A percentile compares a stretch with the other conserved stretches of the same genome.
These are phyloP conservation scores for Colletotrichum lini DNA, from an alignment of 2,329 filamentous ascomycete species.

Conservation along the genomic window DNA sequence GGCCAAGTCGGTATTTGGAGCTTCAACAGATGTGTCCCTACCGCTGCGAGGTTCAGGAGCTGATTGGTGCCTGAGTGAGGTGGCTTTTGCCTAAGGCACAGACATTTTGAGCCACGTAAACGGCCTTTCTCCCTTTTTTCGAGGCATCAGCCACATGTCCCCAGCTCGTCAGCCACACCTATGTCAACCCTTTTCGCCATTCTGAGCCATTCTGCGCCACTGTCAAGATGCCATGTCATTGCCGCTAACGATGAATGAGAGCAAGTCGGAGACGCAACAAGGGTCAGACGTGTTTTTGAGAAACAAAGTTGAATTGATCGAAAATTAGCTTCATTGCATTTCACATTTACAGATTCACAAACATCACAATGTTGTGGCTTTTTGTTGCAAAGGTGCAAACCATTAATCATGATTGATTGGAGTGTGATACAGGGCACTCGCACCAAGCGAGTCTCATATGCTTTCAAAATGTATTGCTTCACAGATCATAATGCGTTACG, in stretches of 20 bases:
- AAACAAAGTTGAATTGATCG: too few relatives aligned
- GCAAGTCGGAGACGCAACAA: too few relatives aligned
- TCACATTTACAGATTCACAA: too few relatives aligned
- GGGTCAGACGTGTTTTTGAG: too few relatives aligned
- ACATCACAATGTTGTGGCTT: too few relatives aligned
- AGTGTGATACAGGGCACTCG: too few relatives aligned
- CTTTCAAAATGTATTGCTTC: too few relatives aligned
- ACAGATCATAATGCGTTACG: too few relatives aligned
- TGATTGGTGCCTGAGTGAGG: conserved; percentile 40
- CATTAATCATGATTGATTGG: too few relatives aligned
- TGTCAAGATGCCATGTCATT: not conserved
- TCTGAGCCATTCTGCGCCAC: not conserved
- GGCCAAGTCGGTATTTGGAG: conserved; percentile 41
- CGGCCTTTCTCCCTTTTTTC: conserved; percentile 1
- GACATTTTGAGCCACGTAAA: conserved; percentile 13
- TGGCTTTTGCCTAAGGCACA: conserved; percentile 37
- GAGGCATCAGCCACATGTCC: not conserved
- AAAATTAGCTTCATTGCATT: too few relatives aligned
- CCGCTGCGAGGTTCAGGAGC: conserved; percentile 39
- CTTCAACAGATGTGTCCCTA: conserved; percentile 45
- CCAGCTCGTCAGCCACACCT: not conserved
- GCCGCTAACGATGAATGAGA: not conserved
- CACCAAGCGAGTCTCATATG: too few relatives aligned
- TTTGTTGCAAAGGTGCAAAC: too few relatives aligned
- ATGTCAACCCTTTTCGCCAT: not conserved